phyloP scores from a whole-genome alignment of 2,329 filamentous ascomycete genomes.

The Cryphonectria japonica region DNA sequence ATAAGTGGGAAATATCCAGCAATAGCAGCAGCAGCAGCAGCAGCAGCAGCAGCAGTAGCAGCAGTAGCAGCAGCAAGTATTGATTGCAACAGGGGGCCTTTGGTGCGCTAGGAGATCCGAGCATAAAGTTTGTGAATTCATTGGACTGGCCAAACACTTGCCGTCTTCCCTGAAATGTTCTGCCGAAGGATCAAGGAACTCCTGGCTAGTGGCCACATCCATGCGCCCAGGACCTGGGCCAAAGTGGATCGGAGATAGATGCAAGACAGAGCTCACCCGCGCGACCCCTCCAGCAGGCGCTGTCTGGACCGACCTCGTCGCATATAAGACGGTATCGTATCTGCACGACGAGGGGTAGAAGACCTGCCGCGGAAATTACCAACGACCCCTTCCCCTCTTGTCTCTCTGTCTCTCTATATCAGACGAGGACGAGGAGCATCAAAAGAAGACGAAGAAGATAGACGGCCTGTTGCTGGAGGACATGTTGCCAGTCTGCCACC shows the following conservation, averaged over 20 bases:
- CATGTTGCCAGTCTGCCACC: background rate
- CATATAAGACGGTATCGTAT: background rate
- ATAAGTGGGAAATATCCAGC: slow-evolving; percentile 18
- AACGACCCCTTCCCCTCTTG: background rate
- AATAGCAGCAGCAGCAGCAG: background rate
- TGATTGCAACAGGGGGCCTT: slow-evolving; percentile 16
- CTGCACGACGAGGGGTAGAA: background rate
- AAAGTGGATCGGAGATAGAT: slow-evolving; percentile 25
- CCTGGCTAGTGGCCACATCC: slow-evolving; percentile 28
- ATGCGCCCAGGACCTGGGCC: slow-evolving; percentile 23
- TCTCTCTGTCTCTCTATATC: no score
- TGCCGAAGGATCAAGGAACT: slow-evolving; percentile 31
- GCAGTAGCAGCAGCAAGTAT: background rate
- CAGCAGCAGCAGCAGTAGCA: background rate
- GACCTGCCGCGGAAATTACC: slow-evolving; percentile 16
- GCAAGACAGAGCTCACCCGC: slow-evolving; percentile 24
- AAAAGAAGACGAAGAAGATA: background rate
- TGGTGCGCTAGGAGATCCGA: slow-evolving; percentile 27
- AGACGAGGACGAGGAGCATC: background rate
- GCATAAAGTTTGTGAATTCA: slow-evolving; percentile 30
- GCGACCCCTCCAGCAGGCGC: slow-evolving; percentile 1
- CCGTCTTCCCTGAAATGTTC: slow-evolving; percentile 27
- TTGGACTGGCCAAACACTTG: slow-evolving; percentile 26
- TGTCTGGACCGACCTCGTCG: slow-evolving; percentile 16
- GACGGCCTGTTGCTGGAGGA: background rate